Base-by-base conservation (phyloP, 129 eudicot genomes). In the Solidago caesia region DNA sequence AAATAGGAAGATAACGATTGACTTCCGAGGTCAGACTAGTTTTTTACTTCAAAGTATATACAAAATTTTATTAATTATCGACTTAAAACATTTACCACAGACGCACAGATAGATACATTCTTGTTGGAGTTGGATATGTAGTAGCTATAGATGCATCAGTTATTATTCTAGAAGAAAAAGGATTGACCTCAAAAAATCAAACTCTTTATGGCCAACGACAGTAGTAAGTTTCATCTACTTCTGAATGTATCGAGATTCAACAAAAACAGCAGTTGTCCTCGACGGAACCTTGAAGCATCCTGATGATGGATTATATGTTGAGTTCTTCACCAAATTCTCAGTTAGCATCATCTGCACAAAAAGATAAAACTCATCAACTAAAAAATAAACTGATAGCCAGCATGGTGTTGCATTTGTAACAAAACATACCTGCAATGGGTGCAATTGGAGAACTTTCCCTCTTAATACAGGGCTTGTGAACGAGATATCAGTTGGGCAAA, bases 221-320 rank as follows among this genome's bases (percentile, higher is more conserved):
- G 69, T 60, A 73, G 60, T 27, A 26, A 15, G 11, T 46, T 72
- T 2, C 48, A 49, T 29, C 64, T 57, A 67, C 59, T 46, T 69
- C 58, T 42, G 33, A 55, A 46, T 57, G 73, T 62, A 67, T 66
- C 98, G 85, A 69, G 84, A 86, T 76, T 88, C 87, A 67, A 90
- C 96, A 79, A 94, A 94, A 53, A 94, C 96, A 56, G 89, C 76
- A 52, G 96, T 82, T 42, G 97, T 94, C 82, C 84, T 82, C 47
- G 93, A 60, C 59, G 98, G 97, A 76, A 91, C 80, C 46, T 75
- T 75, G 77, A 94, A 94, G 84, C 79, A 61, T 21, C 98, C 98
- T 2, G 81, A 59, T 11, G 88, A 76, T 21, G 89, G 67, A 73
- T 94, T 90, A 29, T 85, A 94, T 41, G 79, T 74, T 12, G 98